Evolutionary conservation across 2,329 filamentous ascomycete genomes (phyloP).

Genomic region (Cladosporium sp.): DNA sequence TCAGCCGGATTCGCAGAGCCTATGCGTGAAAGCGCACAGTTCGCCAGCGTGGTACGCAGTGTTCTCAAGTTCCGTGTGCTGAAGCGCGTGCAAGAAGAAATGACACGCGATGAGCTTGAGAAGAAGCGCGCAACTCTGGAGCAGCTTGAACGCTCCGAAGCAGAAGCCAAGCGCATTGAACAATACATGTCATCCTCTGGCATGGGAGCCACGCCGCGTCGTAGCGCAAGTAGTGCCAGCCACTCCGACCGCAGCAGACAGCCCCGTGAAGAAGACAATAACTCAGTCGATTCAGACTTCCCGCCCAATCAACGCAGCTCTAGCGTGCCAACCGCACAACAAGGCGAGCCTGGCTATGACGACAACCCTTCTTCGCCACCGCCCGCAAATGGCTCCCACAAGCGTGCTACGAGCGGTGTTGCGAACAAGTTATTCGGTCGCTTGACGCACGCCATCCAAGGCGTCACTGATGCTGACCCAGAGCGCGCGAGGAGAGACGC

Average conservation of each 20-base stretch:
- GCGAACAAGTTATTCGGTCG: constrained; percentile 92
- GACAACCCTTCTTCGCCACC: constrained; percentile 23
- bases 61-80: constrained; percentile 87
- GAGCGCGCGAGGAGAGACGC: constrained; percentile 88
- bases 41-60: constrained; percentile 86
- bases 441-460: constrained; percentile 92
- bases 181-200: constrained; percentile 81
- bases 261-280: constrained; percentile 67
- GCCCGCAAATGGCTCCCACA: constrained; percentile 54
- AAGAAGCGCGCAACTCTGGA: constrained; percentile 84
- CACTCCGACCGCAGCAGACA: constrained; percentile 32
- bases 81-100: constrained; percentile 95
- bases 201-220: constrained; percentile 60
- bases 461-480: constrained; percentile 93
- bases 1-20: constrained; percentile 94
- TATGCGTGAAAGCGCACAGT: constrained; percentile 96
- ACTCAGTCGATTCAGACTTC: constrained; percentile 94
- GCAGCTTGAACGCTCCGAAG: constrained; percentile 88
- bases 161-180: constrained; percentile 89
- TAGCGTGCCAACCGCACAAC: constrained; percentile 27
- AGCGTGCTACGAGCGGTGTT: constrained; percentile 82
- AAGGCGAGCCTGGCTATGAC: constrained; percentile 24
- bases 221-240: constrained; percentile 55
- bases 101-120: constrained; percentile 88
- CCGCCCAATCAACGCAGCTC: constrained; percentile 64